Conservation (phyloP, 148 eudicot species). For the Rhododendron henanense region DNA sequence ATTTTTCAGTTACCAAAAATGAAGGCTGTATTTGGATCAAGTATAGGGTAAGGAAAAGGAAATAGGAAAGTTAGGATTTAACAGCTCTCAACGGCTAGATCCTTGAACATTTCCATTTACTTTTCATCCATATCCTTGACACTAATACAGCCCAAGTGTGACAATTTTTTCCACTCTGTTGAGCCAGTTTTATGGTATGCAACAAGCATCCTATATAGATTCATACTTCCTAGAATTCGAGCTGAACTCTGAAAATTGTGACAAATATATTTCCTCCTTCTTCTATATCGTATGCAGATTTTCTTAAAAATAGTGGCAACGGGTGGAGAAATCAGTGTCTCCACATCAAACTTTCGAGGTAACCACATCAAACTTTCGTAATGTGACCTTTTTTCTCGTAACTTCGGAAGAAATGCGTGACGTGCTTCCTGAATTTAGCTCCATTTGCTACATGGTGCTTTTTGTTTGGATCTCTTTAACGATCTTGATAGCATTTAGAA, state of each 20-base stretch:
- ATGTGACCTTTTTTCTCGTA: background rate
- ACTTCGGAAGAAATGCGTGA: background rate
- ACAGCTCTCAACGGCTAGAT: background rate
- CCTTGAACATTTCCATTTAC: background rate
- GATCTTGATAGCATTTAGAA: background rate
- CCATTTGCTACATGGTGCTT: background rate
- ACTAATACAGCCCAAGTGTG: background rate
- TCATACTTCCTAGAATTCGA: background rate
- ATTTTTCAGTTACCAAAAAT: background rate
- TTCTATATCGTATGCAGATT: conserved; percentile 42
- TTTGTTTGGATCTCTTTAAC: background rate
- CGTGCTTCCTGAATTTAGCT: conserved; percentile 1
- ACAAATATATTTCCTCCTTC: background rate
- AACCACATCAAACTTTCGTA: conserved; percentile 15
- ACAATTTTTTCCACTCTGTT: background rate
- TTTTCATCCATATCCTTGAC: background rate
- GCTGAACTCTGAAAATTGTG: background rate
- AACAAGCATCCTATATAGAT: background rate
- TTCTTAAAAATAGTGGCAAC: conserved; percentile 78
- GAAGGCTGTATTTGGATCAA: background rate
- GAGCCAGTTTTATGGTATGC: background rate
- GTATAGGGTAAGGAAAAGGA: background rate
- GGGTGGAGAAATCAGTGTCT: conserved; percentile 56
- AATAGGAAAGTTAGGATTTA: background rate
- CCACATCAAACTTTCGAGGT: conserved; percentile 98